phyloP scores from a whole-genome alignment of 345 rosid species.

The Schrenkiella parvula region DNA sequence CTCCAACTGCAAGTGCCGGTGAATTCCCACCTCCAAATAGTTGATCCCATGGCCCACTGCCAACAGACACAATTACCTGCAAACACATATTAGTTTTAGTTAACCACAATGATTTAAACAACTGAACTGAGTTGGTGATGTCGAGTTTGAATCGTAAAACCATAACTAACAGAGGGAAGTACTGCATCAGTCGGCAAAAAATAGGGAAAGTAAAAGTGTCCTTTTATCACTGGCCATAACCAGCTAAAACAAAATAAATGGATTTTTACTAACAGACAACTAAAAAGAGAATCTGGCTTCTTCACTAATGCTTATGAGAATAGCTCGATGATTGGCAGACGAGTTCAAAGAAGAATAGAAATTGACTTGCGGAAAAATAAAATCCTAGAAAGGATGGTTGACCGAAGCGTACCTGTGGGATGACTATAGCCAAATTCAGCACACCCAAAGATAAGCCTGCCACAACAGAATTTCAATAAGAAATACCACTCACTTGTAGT shows the following conservation, averaged over 20 bases:
- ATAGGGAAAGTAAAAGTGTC: not conserved
- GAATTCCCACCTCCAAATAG: slow-evolving; percentile 79
- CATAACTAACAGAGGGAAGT: not conserved
- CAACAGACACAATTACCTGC: slow-evolving; percentile 71
- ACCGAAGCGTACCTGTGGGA: slow-evolving; percentile 73
- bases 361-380: not conserved
- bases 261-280: not conserved
- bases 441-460: slow-evolving; percentile 98
- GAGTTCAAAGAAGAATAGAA: not conserved
- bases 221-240: not conserved
- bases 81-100: not conserved
- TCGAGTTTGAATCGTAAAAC: not conserved
- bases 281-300: not conserved
- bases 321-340: not conserved
- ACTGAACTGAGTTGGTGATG: not conserved
- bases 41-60: slow-evolving; percentile 84
- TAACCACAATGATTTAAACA: not conserved
- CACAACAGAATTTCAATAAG: slow-evolving; percentile 23
- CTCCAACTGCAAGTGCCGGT: slow-evolving; percentile 74
- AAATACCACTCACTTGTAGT: slow-evolving; percentile 15
- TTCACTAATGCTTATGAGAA: not conserved
- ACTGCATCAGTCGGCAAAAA: not conserved
- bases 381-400: not conserved
- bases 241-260: not conserved
- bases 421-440: slow-evolving; percentile 84